Conservation (phyloP, 495 filamentous ascomycete genomes). For the Podospora conica region DNA sequence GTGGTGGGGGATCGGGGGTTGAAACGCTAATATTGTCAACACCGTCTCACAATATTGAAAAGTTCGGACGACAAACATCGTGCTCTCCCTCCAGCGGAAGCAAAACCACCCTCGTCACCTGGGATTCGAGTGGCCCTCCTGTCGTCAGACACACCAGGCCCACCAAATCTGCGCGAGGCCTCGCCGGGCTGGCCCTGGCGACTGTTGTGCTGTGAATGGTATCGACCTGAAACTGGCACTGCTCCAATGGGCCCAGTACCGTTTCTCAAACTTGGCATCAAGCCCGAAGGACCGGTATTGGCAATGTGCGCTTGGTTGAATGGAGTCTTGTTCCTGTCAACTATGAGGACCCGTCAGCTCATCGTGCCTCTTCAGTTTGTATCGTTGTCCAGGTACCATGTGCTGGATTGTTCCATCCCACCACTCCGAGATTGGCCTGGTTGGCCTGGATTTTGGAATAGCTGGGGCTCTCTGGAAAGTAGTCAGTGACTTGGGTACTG, state of each 20-base stretch:
- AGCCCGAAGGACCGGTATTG: background rate
- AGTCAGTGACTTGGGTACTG: background rate
- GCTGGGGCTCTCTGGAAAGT: background rate
- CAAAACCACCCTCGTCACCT: conserved; percentile 3
- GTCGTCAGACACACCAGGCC: background rate
- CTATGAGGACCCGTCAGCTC: background rate
- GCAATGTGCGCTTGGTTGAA: background rate
- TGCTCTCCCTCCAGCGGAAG: background rate
- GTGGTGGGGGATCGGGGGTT: background rate
- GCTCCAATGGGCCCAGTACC: background rate
- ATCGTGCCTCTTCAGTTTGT: background rate
- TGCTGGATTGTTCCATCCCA: background rate
- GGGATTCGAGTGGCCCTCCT: background rate
- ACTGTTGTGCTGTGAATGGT: background rate
- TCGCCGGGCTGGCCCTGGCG: background rate
- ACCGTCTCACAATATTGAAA: background rate
- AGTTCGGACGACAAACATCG: conserved; percentile 4
- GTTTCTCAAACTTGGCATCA: background rate
- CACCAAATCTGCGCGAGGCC: background rate
- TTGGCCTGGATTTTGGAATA: background rate
- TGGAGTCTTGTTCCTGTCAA: background rate
- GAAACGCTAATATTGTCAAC: background rate
- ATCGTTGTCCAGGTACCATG: background rate
- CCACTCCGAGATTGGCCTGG: background rate
- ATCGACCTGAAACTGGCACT: background rate